Conservation (phyloP, 192 early-diverging fungal species). For the Funneliformis geosporum region DNA sequence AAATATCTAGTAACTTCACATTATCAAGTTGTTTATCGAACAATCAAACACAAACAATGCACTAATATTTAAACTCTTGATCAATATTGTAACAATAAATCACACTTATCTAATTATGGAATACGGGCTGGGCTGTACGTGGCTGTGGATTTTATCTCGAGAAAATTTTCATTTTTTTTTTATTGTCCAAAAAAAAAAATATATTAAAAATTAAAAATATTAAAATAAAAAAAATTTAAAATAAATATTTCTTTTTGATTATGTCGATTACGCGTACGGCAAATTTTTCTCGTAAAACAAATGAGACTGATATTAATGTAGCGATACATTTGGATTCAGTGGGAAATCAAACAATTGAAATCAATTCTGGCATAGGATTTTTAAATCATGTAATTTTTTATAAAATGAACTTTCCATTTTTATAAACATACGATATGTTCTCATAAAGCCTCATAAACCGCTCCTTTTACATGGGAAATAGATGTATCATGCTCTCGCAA, state of each 20-base stretch:
- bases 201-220: too few relatives aligned
- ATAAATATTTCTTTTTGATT: background rate
- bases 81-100: background rate
- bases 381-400: constrained; percentile 81
- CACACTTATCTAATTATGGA: background rate
- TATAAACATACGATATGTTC: background rate
- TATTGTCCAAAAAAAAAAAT: background rate
- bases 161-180: background rate
- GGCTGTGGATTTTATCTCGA: background rate
- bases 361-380: constrained; percentile 95
- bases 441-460: too few relatives aligned
- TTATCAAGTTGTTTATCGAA: background rate
- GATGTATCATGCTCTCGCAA: constrained; percentile 98
- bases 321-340: constrained; percentile 62
- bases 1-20: background rate
- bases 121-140: background rate
- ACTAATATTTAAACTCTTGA: background rate
- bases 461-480: constrained; percentile 35
- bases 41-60: background rate
- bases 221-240: too few relatives aligned
- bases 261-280: constrained; percentile 44
- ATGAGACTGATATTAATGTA: constrained; percentile 90
- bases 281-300: constrained; percentile 80
- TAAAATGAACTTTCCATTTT: background rate
- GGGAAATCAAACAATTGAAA: constrained; percentile 70